These are phyloP conservation scores for Grigorovia jiainica DNA, from an alignment of 805 yeast species.

Conservation along the genomic window DNA sequence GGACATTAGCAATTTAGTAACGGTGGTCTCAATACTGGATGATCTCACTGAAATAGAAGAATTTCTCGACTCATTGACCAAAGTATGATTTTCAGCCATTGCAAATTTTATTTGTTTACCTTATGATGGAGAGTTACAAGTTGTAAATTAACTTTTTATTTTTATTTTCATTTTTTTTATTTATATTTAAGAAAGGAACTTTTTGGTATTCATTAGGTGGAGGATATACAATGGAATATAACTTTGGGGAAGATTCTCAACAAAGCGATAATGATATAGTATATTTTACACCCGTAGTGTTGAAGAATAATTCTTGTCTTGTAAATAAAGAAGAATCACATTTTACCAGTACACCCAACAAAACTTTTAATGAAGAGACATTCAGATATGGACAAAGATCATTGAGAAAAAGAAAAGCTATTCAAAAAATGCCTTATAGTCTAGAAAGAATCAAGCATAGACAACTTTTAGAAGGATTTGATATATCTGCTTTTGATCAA, in stretches of 20 bases:
- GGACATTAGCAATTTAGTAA: slow-evolving; percentile 69
- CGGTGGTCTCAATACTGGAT: slow-evolving; percentile 62
- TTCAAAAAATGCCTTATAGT: slow-evolving; percentile 30
- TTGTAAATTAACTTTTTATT: no score
- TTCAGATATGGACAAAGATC: slow-evolving; percentile 6
- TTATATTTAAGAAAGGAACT: no score
- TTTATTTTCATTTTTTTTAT: no score
- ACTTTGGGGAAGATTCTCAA: not conserved
- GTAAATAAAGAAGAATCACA: no score
- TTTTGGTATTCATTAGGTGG: no score
- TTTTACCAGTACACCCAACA: no score
- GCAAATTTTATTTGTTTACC: not conserved
- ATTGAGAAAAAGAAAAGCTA: slow-evolving; percentile 26
- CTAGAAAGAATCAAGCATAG: slow-evolving; percentile 26
- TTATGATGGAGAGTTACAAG: not conserved
- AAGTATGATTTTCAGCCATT: slow-evolving; percentile 2
- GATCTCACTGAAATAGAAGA: slow-evolving; percentile 8
- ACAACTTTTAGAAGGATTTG: slow-evolving; percentile 24
- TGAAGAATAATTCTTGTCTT: not conserved
- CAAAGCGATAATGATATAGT: not conserved
- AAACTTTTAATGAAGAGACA: not conserved
- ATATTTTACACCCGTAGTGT: not conserved
- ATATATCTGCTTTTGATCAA: slow-evolving; percentile 18
- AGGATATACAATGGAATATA: not conserved
- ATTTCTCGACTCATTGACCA: slow-evolving; percentile 5